Evolutionary conservation across 768 basidiomycete species (phyloP), one percentile per base, ranked within the genome.

Genomic region (Scleroderma citrinum): DNA sequence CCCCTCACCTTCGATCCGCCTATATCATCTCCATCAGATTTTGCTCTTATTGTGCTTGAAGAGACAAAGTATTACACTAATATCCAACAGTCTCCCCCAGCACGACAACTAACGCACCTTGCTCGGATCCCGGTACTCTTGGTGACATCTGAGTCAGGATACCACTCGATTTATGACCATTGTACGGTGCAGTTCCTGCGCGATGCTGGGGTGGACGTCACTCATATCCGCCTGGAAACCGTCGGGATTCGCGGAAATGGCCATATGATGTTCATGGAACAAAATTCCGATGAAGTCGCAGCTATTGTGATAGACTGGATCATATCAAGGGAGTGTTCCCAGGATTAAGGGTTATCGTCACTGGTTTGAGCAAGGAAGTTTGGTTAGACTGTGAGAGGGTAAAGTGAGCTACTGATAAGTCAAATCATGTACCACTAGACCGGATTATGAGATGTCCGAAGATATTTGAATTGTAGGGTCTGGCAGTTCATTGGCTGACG

Each of bases 201-300:
- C 20, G 68, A 72, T 42, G 77, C 73, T 0, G 77, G 76, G 0
- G 75, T 77, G 17, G 46, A 59, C 16, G 74, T 76, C 6, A 63
- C 72, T 14, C 71, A 74, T 51, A 56, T 74, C 34, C 61, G 61
- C 14, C 56, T 80, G 16, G 61, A 59, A n/a, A 66, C 68, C 26
- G 53, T 74, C 2, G 77, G 77, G 7, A 73, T 80, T 20, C 69
- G 61, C 45, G 77, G 77, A 37, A 80, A 80, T 53, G 77, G 74
- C 2, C 77, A 80, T 60, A 72, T 80, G 71, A 71, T 80, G 64
- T 77, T 78, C 52, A 75, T 80, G 73, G 77, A 80, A 48, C 71
- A 66, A 49, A 79, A 80, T 55, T 69, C 62, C 10, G 48, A 71
- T 32, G 65, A 69, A 41, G 75, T 80, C 32, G 75, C 61, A 12